phyloP scores from a whole-genome alignment of 2,329 filamentous ascomycete species.

The Fusarium sarcochroum region DNA sequence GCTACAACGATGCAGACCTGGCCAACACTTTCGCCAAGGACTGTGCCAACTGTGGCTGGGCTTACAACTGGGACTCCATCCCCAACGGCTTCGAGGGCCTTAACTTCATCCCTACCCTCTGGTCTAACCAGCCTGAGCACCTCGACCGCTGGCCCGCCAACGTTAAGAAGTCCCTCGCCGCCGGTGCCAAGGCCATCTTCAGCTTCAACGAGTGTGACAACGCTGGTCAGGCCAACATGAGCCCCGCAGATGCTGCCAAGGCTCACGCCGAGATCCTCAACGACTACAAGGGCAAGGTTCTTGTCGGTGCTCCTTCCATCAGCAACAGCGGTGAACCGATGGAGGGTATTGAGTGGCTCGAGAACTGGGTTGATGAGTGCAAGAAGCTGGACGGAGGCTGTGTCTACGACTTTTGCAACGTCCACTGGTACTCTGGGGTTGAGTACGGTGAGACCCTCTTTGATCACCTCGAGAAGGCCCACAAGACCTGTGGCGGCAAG shows the following conservation, averaged over 20 bases:
- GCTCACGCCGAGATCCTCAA: constrained; percentile 69
- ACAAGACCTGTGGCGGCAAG: constrained; percentile 59
- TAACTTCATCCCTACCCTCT: constrained; percentile 78
- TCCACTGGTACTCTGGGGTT: constrained; percentile 74
- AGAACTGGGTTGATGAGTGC: constrained; percentile 67
- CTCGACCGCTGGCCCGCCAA: constrained; percentile 64
- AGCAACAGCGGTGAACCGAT: constrained; percentile 68
- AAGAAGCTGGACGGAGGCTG: constrained; percentile 58
- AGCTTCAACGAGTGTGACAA: constrained; percentile 82
- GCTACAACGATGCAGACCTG: constrained; percentile 73
- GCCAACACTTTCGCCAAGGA: constrained; percentile 63
- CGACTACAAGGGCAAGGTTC: constrained; percentile 65
- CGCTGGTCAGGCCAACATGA: constrained; percentile 70
- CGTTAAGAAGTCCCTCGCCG: constrained; percentile 65
- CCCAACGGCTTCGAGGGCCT: constrained; percentile 60
- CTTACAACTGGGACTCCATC: constrained; percentile 76
- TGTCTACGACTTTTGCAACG: constrained; percentile 70
- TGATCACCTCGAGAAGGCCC: constrained; percentile 63
- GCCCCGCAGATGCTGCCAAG: constrained; percentile 64
- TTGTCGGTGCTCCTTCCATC: constrained; percentile 72
- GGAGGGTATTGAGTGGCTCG: constrained; percentile 71
- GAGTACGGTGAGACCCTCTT: constrained; percentile 66
- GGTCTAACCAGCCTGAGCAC: constrained; percentile 63
- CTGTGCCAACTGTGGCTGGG: constrained; percentile 67
- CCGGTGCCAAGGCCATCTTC: constrained; percentile 70